Base-by-base conservation (phyloP, 2,329 filamentous ascomycete species). In the Trichoderma sp. region DNA sequence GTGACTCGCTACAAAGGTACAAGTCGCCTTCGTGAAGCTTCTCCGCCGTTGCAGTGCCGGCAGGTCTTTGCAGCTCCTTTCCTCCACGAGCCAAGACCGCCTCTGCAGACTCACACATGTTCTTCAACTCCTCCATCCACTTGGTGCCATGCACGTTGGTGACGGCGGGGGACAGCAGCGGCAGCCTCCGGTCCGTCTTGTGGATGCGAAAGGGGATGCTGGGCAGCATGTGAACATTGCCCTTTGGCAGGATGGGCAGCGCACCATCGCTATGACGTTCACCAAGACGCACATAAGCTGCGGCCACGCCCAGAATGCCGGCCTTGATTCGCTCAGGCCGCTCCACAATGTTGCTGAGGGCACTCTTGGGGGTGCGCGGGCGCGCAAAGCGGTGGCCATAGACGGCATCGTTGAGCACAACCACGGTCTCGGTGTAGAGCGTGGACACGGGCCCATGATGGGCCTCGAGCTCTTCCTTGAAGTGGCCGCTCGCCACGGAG, bases 371-470 rank as follows among this genome's bases (percentile, higher is more conserved):
- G 1, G 94, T 92, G 76, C 92, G 91, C 4, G 94, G 94, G 58
- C 96, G 88, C 12, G 95, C 93, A 81, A 91, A 99, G 26, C 94
- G 91, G 82, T 99, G 96, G 28, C 95, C 95, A 79, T 98, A 99
- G 81, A 95, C 97, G 68, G 92, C 91, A 82, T 99, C 96, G 77
- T 98, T 94, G 2, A 99, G 84, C 34, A 99, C 87, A 61, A 98
- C 94, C 5, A 97, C 82, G 0, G 94, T 94, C 73, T 94, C 85
- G 12, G 87, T 81, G 39, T 82, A 75, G 30, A 81, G 78, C 9
- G 81, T 80, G 3, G 81, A 79, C 12, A 82, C 79, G 2, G 78
- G 78, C 36, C 83, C 82, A 71, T 91, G 87, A 76, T 93, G 91
- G 7, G 86, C 81, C 17, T 88, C 85, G 36, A 97, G 81, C 79